Base-by-base conservation (phyloP, 73 alveolate species). In the Blepharisma stoltei region DNA sequence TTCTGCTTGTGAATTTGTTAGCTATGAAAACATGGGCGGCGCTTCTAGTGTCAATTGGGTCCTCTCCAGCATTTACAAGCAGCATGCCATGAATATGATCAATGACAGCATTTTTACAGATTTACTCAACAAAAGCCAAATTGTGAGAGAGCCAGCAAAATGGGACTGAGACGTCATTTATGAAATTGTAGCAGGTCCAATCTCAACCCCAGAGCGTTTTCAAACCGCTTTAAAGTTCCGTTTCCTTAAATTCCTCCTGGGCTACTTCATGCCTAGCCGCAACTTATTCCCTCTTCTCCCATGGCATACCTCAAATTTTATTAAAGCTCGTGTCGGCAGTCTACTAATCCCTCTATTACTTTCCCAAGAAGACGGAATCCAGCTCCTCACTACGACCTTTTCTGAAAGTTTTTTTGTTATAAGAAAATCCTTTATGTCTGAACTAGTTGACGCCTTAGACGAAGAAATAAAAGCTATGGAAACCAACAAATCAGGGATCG, bases 401-500 rank as follows among this genome's bases (percentile, higher is more conserved):
- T 69, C 79, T 69, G 79, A 69, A 44, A 69, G 65, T 44, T 69
- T 69, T 25, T 69, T 69, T 43, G 79, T 69, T 37, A 20, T 46
- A 23, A 23, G 79, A 23, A 69, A 69, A 25, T n/a, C 37, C 21
- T 44, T 18, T 25, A 69, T 69, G 65, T 47, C 32, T 11, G 79
- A 69, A 5, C 27, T 69, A 38, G 11, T 7, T 14, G 79, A 69
- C 27, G 79, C 67, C 14, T 46, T 69, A 4, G 55, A 69, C 1
- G 79, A 38, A 44, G 79, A 69, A 25, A n/a, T 69, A n/a, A 38
- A 69, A 46, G n/a, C 21, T 5, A 20, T 14, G 45, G 79, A 69
- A 25, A n/a, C 55, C 14, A 23, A 69, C n/a, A 69, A 20, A 1
- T 9, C 14, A 14, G 14, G 46, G 23, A 60, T 9, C 14, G 14